A percentile compares a stretch with the other conserved stretches of the same genome.
These are phyloP conservation scores for Plasmodium gonderi DNA, from an alignment of 169 alveolate species.

Conservation along the genomic window DNA sequence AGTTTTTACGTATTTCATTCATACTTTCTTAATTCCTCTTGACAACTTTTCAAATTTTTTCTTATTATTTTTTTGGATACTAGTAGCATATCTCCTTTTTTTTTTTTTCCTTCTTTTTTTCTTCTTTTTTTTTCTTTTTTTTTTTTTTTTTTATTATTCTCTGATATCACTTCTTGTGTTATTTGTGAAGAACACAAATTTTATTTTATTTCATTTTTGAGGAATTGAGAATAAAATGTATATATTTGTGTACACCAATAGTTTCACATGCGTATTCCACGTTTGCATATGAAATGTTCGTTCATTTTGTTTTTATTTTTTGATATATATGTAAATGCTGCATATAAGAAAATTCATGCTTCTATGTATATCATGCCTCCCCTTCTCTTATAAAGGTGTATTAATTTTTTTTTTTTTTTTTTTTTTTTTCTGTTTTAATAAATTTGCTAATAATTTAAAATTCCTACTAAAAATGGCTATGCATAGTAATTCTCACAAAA, in stretches of 20 bases:
- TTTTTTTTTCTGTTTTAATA: background rate
- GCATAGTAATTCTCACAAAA: background rate
- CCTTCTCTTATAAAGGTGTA: background rate
- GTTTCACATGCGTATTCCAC: background rate
- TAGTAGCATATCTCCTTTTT: background rate
- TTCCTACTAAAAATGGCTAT: background rate
- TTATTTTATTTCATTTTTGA: background rate
- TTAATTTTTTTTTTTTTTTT: background rate
- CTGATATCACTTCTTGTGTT: background rate
- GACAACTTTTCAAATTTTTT: background rate
- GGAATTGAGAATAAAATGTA: background rate
- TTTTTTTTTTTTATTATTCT: background rate
- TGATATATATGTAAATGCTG: background rate
- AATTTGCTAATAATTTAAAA: background rate
- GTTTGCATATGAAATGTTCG: background rate
- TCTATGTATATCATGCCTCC: background rate
- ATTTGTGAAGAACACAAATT: background rate
- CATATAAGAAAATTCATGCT: background rate
- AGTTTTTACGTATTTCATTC: background rate
- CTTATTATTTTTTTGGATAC: background rate
- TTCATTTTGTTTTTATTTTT: background rate
- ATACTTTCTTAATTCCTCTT: background rate
- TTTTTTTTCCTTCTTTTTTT: background rate
- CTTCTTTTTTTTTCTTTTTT: background rate
- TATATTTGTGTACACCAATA: background rate